Evolutionary conservation across 108 stramenopile genomes (phyloP), one percentile per base, ranked within the genome.

Genomic region (Fistulifera pelliculosa): DNA sequence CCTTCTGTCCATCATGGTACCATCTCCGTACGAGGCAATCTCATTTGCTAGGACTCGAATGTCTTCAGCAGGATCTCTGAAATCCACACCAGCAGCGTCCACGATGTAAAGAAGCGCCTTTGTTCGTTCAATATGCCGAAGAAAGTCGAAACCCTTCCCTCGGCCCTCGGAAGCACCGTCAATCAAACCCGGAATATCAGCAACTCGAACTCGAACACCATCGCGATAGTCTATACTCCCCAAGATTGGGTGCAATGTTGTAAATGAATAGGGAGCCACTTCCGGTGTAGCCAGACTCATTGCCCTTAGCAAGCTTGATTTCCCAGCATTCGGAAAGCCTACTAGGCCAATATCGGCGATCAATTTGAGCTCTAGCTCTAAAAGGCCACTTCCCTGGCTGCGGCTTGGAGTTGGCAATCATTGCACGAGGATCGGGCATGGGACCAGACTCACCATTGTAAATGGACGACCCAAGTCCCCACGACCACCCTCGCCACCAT

Each of bases 301-400:
- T 18, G 94, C 82, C 6, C 82, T 73, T 18, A 98, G 65, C 14
- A 99, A 70, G 52, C 85, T 87, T 2, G 75, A 79, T 65, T 99
- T 98, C 16, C 98, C 98, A 15, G 95, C 97, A 68, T 99, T 99
- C 0, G 99, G 99, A 63, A 90, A 95, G n/a, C 99, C 99, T 26
- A 99, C 97, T 16, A 98, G 70, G 10, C 97, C 99, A 49, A 98
- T 77, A 57, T 99, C 99, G 0, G 97, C 96, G 55, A 98, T 89
- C 48, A 87, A 66, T 64, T 97, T 94, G 23, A 99, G 64, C 64
- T 98, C 97, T 25, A 99, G 70, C 48, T 92, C 87, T 26, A 97
- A 41, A 57, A 69, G 67, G 18, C 70, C 73, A 27, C 44, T 39
- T 44, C 22, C 56, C 56, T 4, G 21, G 41, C 22, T 57, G 28